Conservation (phyloP, 2,329 filamentous ascomycete species). For the Didymella arachidicola region DNA sequence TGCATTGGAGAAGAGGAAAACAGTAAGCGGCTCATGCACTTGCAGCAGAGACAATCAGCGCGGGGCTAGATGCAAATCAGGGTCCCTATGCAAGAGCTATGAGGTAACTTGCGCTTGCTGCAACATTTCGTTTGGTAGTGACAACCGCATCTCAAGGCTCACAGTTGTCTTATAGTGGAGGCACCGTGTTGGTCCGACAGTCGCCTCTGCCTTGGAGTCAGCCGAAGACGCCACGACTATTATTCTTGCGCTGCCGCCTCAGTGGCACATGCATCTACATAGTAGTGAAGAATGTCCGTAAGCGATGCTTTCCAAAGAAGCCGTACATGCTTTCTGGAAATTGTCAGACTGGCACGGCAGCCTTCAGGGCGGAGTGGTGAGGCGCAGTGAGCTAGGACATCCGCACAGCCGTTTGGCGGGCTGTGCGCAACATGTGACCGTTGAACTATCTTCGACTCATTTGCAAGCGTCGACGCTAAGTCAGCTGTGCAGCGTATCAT, state of each 20-base stretch:
- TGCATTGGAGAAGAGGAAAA: neutral
- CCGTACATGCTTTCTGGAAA: neutral
- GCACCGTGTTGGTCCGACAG: neutral
- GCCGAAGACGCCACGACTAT: neutral
- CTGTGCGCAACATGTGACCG: neutral
- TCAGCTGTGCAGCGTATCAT: neutral
- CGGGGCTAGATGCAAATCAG: neutral
- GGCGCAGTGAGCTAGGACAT: neutral
- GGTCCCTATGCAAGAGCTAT: neutral
- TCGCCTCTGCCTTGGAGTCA: neutral
- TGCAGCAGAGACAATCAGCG: constrained; percentile 14
- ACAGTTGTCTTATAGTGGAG: neutral
- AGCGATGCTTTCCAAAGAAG: neutral
- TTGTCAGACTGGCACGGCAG: neutral
- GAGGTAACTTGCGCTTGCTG: neutral
- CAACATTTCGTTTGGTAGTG: neutral
- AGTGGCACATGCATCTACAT: neutral
- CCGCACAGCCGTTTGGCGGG: neutral
- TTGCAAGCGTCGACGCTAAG: neutral
- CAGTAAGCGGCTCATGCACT: constrained; percentile 17
- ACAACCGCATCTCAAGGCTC: neutral
- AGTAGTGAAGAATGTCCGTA: neutral
- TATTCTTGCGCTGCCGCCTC: neutral
- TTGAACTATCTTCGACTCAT: neutral
- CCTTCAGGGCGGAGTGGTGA: neutral